These are phyloP conservation scores for Euphorbia corollata DNA, from an alignment of 441 rosid species.

Conservation along the genomic window DNA sequence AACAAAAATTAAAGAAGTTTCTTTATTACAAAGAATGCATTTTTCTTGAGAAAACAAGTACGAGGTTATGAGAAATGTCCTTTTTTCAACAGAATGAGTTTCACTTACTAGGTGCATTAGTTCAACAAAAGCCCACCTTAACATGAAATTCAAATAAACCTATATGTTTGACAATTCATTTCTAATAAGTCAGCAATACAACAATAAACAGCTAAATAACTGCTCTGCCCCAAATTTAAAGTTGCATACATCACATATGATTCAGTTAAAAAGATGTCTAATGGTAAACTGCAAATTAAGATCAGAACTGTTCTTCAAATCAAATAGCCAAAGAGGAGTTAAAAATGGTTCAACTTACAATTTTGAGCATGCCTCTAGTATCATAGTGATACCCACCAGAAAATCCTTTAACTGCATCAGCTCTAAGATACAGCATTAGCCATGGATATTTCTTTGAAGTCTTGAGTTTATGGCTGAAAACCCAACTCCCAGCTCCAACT, in stretches of 20 bases:
- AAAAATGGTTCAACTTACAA: slow-evolving; percentile 26
- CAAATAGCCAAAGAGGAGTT: background rate
- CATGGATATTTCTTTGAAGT: slow-evolving; percentile 81
- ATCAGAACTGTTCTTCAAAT: background rate
- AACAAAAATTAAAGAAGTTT: background rate
- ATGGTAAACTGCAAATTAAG: background rate
- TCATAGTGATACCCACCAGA: slow-evolving; percentile 87
- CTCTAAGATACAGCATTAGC: slow-evolving; percentile 83
- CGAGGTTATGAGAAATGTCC: background rate
- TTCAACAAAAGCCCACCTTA: slow-evolving; percentile 7
- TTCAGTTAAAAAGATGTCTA: background rate
- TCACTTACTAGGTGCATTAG: background rate
- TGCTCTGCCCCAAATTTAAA: slow-evolving; percentile 8
- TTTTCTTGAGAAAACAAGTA: background rate
- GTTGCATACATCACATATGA: slow-evolving; percentile 3
- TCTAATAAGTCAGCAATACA: background rate
- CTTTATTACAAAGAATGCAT: background rate
- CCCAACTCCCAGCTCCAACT: slow-evolving; percentile 61
- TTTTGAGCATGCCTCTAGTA: slow-evolving; percentile 79
- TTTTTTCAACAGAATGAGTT: background rate
- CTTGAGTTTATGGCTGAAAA: slow-evolving; percentile 60
- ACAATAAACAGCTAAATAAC: background rate
- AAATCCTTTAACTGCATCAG: slow-evolving; percentile 64
- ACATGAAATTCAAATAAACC: slow-evolving; percentile 2
- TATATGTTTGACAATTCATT: background rate